phyloP scores from a whole-genome alignment of 1,139 yeast genomes.

The Kluyveromyces marxianus region DNA sequence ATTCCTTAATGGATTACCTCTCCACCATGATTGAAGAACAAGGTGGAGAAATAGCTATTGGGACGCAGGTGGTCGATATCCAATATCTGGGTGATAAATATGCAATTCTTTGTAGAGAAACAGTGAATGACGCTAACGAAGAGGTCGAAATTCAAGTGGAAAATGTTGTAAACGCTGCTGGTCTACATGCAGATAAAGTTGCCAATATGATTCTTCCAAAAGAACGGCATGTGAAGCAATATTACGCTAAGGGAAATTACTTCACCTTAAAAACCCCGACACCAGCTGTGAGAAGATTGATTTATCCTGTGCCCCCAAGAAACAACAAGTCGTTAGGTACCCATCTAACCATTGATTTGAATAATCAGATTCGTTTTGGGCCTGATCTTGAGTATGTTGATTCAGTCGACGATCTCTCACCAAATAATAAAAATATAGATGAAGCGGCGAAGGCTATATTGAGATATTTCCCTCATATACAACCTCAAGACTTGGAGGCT shows the following conservation, averaged over 20 bases:
- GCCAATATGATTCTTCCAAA: constrained; percentile 63
- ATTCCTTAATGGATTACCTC: constrained; percentile 57
- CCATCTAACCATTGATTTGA: constrained; percentile 76
- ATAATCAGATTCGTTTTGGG: constrained; percentile 75
- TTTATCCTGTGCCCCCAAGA: constrained; percentile 76
- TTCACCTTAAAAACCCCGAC: constrained; percentile 34
- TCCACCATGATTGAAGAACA: constrained; percentile 46
- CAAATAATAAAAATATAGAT: constrained; percentile 40
- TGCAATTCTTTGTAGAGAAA: constrained; percentile 32
- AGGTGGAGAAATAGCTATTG: constrained; percentile 53
- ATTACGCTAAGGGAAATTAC: constrained; percentile 81
- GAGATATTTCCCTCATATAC: constrained; percentile 56
- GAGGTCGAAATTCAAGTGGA: constrained; percentile 44
- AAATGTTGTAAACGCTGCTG: constrained; percentile 68
- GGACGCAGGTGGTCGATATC: constrained; percentile 49
- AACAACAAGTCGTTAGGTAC: constrained; percentile 76
- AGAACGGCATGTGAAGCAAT: constrained; percentile 49
- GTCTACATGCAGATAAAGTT: constrained; percentile 61
- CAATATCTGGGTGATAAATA: constrained; percentile 24
- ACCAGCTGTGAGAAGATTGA: constrained; percentile 37
- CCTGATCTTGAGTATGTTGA: constrained; percentile 85
- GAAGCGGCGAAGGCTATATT: constrained; percentile 53
- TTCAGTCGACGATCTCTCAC: constrained; percentile 42
- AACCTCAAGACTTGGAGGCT: constrained; percentile 46
- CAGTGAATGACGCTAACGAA: constrained; percentile 27